Conservation (phyloP, 139 green algal species). For the Chlamydomonas incerta region DNA sequence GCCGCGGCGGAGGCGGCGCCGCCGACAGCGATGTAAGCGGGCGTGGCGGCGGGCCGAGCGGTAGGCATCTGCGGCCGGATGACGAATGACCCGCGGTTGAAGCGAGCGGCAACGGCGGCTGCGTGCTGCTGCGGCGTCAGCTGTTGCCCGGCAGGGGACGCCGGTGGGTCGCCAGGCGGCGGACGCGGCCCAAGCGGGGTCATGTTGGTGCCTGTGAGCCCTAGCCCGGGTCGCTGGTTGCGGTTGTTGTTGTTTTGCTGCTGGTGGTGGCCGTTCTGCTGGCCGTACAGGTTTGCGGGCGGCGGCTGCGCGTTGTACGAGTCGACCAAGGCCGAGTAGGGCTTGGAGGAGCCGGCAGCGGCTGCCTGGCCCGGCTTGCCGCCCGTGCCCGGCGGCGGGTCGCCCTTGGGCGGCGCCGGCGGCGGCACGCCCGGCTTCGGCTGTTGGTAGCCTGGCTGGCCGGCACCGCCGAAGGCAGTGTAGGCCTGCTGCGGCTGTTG, state of each 20-base stretch:
- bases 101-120: not conserved
- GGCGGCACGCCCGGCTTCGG: not conserved
- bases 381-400: not conserved
- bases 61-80: conserved; percentile 28
- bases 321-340: not conserved
- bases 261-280: not conserved
- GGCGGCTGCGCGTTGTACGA: conserved; percentile 26
- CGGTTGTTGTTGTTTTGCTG: not conserved
- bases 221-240: not conserved
- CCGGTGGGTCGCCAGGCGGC: not conserved
- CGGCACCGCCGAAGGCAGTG: not conserved
- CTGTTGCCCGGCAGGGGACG: not conserved
- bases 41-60: not conserved
- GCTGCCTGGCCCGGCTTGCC: not conserved
- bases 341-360: not conserved
- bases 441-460: not conserved
- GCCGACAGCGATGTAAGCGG: conserved; percentile 28
- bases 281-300: not conserved
- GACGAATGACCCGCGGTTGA: not conserved
- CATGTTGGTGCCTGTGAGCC: conserved; percentile 4
- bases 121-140: too few relatives aligned
- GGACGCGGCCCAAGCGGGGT: conserved; percentile 1
- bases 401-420: not conserved
- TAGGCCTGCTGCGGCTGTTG: not conserved
- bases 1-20: not conserved